These are phyloP conservation scores for Pythium biforme DNA, from an alignment of 352 stramenopile genomes.

Conservation along the genomic window DNA sequence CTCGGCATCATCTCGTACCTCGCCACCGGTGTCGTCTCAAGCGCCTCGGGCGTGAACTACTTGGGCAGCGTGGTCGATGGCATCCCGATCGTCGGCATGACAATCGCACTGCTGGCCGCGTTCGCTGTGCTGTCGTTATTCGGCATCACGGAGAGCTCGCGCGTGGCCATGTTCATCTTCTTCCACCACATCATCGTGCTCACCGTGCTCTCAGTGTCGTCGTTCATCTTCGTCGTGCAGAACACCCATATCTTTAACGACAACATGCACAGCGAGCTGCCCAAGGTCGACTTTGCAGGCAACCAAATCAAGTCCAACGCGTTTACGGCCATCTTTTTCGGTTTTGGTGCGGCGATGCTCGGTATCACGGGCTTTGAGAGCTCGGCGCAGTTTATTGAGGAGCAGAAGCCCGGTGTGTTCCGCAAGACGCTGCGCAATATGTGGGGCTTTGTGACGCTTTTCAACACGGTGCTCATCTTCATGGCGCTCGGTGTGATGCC, in stretches of 20 bases:
- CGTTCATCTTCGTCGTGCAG: conserved; percentile 46
- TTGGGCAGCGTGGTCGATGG: conserved; percentile 34
- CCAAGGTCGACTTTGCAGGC: conserved; percentile 45
- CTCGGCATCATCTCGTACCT: conserved; percentile 87
- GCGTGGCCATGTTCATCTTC: conserved; percentile 73
- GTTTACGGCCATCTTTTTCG: conserved; percentile 55
- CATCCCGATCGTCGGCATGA: conserved; percentile 27
- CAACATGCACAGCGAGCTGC: conserved; percentile 59
- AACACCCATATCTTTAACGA: conserved; percentile 40
- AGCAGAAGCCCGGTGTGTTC: conserved; percentile 74
- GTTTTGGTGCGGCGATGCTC: conserved; percentile 69
- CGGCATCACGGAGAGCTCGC: conserved; percentile 73
- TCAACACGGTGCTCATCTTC: conserved; percentile 70
- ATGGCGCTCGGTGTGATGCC: conserved; percentile 62
- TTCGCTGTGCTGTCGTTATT: conserved; percentile 71
- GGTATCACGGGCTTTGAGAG: conserved; percentile 86
- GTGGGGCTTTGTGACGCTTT: conserved; percentile 67
- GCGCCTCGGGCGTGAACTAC: conserved; percentile 37
- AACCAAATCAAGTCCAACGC: conserved; percentile 31
- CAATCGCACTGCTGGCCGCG: conserved; percentile 49
- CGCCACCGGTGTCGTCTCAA: conserved; percentile 64
- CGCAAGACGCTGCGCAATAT: conserved; percentile 57
- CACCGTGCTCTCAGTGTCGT: conserved; percentile 41
- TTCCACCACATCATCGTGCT: conserved; percentile 62
- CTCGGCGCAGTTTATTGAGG: conserved; percentile 81